phyloP scores from a whole-genome alignment of 345 rosid genomes.

The Ceriops decandra region DNA sequence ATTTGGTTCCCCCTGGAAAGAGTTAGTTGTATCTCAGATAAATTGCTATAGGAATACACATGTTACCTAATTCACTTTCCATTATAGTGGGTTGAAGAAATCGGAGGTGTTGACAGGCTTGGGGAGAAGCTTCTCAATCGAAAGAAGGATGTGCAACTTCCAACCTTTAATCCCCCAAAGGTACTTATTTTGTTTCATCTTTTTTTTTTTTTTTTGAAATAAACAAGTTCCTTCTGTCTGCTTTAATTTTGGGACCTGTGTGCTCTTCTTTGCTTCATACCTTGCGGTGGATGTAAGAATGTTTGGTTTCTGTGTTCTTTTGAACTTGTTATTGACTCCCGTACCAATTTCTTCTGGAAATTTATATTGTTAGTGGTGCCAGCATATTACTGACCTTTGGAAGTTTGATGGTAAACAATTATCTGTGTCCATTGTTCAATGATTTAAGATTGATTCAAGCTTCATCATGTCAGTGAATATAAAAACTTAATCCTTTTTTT shows the following conservation, averaged over 20 bases:
- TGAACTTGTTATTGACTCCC: background rate
- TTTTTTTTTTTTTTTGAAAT: background rate
- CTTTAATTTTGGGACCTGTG: no score
- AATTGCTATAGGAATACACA: background rate
- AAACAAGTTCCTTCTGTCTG: no score
- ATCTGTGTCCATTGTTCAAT: no score
- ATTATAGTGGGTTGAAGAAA: conserved; percentile 77
- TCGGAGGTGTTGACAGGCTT: conserved; percentile 71
- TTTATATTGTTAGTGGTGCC: no score
- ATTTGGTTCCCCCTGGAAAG: no score
- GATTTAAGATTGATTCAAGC: no score
- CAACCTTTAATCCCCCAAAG: conserved; percentile 72
- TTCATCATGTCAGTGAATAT: no score
- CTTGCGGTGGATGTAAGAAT: background rate
- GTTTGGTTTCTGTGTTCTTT: background rate
- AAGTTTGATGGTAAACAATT: no score
- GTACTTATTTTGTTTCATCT: conserved; percentile 28
- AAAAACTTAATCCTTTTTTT: no score
- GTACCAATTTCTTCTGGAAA: no score
- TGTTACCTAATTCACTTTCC: conserved; percentile 10
- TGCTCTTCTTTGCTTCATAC: background rate
- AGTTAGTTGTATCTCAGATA: background rate
- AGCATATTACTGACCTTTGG: no score
- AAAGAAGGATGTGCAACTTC: conserved; percentile 54
- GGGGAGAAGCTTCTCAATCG: conserved; percentile 59